Evolutionary conservation across 1,139 yeast species (phyloP).

Genomic region (Taphrina pruni): DNA sequence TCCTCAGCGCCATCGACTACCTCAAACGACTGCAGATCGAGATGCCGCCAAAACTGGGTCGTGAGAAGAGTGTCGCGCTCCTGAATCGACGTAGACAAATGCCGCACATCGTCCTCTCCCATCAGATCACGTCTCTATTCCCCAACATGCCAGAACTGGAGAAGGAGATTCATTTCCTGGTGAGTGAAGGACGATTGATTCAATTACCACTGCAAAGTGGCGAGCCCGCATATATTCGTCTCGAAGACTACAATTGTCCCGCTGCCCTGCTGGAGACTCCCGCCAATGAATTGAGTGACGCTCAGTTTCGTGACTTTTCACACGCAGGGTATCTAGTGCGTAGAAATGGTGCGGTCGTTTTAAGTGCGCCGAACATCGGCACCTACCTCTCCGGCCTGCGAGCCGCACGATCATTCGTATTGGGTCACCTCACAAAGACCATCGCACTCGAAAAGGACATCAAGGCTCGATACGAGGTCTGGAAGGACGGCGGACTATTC

Average conservation of each 20-base stretch:
- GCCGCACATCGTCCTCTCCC: conserved; percentile 30
- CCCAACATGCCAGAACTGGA: conserved; percentile 37
- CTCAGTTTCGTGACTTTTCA: conserved; percentile 25
- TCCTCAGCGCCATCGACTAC: conserved; percentile 34
- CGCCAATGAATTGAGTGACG: neutral
- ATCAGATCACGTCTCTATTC: conserved; percentile 33
- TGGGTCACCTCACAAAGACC: conserved; percentile 13
- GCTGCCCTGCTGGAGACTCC: conserved; percentile 3
- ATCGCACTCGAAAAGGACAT: conserved; percentile 35
- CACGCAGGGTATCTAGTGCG: conserved; percentile 25
- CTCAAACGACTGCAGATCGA: conserved; percentile 17
- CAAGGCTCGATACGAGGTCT: conserved; percentile 30
- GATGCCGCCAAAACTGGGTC: conserved; percentile 17
- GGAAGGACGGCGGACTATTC: conserved; percentile 34
- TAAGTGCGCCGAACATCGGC: conserved; percentile 27
- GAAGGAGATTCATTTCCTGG: conserved; percentile 22
- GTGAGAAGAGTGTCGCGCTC: conserved; percentile 18
- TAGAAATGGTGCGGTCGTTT: conserved; percentile 11
- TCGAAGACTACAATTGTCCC: conserved; percentile 20
- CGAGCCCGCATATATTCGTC: conserved; percentile 28
- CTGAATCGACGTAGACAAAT: conserved; percentile 22
- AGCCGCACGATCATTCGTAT: conserved; percentile 21
- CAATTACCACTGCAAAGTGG: conserved; percentile 26
- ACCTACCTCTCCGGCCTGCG: conserved; percentile 8
- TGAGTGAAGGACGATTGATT: conserved; percentile 15